Evolutionary conservation across 192 early-diverging fungal genomes (phyloP), one percentile per base, ranked within the genome.

Genomic region (Funneliformis geosporum): DNA sequence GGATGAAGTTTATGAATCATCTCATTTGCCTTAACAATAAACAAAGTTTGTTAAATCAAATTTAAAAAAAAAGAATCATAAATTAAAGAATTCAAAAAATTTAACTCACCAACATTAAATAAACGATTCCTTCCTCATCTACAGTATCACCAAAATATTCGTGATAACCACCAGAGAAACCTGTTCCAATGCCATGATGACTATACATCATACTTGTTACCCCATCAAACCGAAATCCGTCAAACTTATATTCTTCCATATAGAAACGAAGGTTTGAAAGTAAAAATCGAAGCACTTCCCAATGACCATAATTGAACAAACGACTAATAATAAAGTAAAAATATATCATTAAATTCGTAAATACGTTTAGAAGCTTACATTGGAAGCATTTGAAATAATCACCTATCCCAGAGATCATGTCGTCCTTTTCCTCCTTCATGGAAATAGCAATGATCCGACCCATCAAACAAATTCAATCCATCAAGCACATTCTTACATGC

Each of bases 221-320:
- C 62, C 96, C 97, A 85, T 99, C 97, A 78, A 99, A 99, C 50
- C 97, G 92, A 93, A 99, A 98, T 21, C 97, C 97, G 83, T 98
- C 97, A 81, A 99, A 96, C 21, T 86, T 82, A 82, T 90, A 99
- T 81, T 93, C 92, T 47, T 94, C 91, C 82, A 99, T 86, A 93
- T 94, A 99, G 86, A 95, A 98, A 46, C 96, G 89, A 78, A 98
- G 83, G 83, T 99, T 99, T 75, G 95, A 97, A 77, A 99, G 86
- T 69, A 99, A 84, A 89, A 98, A 99, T 5, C 97, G 93, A 80
- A 95, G 84, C 3, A 94, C 93, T 83, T 99, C 97, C 82, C 94
- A 93, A 85, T 90, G 89, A 7, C 92, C 91, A 80, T 99, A 99
- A 88, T 99, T 98, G 87, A 99, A 99, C 50, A 99, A 88, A 21